A percentile compares a stretch with the other conserved stretches of the same genome.
phyloP scores from a whole-genome alignment of 1,284 basidiomycete species.

The Ustilago curta region DNA sequence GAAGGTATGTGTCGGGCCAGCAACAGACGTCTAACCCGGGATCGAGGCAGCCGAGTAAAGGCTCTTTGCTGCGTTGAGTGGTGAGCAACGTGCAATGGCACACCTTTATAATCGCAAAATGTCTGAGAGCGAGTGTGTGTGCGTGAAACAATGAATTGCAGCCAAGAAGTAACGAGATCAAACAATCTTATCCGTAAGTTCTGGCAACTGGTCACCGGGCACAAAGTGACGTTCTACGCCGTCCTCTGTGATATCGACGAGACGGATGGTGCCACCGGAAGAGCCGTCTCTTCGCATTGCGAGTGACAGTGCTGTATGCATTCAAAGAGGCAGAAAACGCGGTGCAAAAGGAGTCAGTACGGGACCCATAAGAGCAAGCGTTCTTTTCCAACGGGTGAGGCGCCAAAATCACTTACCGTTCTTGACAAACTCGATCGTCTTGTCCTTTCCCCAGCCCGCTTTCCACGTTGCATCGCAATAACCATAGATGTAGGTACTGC shows the following conservation, averaged over 20 bases:
- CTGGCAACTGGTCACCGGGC: conserved; percentile 76
- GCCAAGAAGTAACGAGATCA: conserved; percentile 15
- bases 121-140: neutral
- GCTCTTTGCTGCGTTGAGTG: conserved; percentile 33
- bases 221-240: conserved; percentile 92
- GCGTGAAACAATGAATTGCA: neutral
- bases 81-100: neutral
- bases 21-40: conserved; percentile 26
- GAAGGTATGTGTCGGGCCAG: conserved; percentile 18
- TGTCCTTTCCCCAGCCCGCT: conserved; percentile 89
- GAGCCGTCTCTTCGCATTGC: conserved; percentile 99
- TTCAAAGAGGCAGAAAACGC: conserved; percentile 3
- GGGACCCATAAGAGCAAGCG: neutral
- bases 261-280: conserved; percentile 95
- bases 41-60: conserved; percentile 38
- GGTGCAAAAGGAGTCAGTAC: neutral
- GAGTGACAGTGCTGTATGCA: conserved; percentile 79
- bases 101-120: neutral
- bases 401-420: conserved; percentile 81
- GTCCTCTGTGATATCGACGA: conserved; percentile 94
- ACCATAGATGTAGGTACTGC: conserved; percentile 97
- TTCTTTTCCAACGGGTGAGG: too few species aligned
- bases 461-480: conserved; percentile 98
- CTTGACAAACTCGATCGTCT: conserved; percentile 94
- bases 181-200: conserved; percentile 59